Evolutionary conservation across 768 basidiomycete species (phyloP).

Genomic region (Myochromella boudieri): DNA sequence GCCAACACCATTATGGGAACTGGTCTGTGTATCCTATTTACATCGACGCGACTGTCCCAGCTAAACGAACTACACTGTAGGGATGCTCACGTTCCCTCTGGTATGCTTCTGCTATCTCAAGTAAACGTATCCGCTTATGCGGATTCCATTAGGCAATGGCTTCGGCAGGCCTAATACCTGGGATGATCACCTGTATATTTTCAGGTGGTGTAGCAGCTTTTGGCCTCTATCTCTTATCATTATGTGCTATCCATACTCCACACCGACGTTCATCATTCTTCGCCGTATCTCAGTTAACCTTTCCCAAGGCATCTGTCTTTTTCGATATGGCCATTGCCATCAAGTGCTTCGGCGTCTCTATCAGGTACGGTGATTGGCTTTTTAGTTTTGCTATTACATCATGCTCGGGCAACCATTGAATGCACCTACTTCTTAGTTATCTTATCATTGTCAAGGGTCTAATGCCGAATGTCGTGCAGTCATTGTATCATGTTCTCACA

Average conservation of each 20-base stretch:
- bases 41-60: background rate
- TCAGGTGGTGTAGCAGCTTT: constrained; percentile 78
- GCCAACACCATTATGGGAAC: constrained; percentile 92
- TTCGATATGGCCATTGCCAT: constrained; percentile 94
- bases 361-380: constrained; percentile 55
- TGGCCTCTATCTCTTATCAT: constrained; percentile 85
- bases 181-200: constrained; percentile 82
- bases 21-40: constrained; percentile 44
- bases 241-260: constrained; percentile 75
- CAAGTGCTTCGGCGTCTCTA: constrained; percentile 96
- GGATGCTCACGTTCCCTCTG: constrained; percentile 88
- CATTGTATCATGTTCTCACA: constrained; percentile 77
- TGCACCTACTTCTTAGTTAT: constrained; percentile 49
- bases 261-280: constrained; percentile 83
- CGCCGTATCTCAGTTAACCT: constrained; percentile 80
- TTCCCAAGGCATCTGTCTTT: constrained; percentile 82
- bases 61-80: constrained; percentile 32
- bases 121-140: background rate
- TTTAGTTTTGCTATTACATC: background rate
- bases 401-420: background rate
- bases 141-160: constrained; percentile 72
- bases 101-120: constrained; percentile 34
- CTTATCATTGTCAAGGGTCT: constrained; percentile 91
- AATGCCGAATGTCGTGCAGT: constrained; percentile 86
- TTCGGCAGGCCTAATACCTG: constrained; percentile 86